phyloP scores from a whole-genome alignment of 768 basidiomycete genomes.

The Boletus sp. region DNA sequence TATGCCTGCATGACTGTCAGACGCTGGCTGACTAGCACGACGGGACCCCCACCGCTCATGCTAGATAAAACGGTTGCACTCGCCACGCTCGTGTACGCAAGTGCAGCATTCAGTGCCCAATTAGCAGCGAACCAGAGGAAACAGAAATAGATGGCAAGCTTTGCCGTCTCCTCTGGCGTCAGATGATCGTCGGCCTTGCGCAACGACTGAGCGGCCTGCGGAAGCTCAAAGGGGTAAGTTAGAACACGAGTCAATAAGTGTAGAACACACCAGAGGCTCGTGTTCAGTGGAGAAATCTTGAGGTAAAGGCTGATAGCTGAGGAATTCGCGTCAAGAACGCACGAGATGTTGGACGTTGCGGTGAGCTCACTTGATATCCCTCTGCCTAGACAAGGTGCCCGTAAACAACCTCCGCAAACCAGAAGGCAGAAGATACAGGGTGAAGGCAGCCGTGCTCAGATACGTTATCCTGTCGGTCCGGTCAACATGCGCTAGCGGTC shows the following conservation, averaged over 20 bases:
- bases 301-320: slow-evolving; percentile 27
- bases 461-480: slow-evolving; percentile 72
- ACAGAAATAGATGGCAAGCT: slow-evolving; percentile 78
- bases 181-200: slow-evolving; percentile 39
- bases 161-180: slow-evolving; percentile 67
- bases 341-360: background rate
- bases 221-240: background rate
- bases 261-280: slow-evolving; percentile 20
- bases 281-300: slow-evolving; percentile 13
- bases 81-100: slow-evolving; percentile 90
- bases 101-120: slow-evolving; percentile 81
- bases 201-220: slow-evolving; percentile 9
- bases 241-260: background rate
- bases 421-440: slow-evolving; percentile 73
- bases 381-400: background rate
- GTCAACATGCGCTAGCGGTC: slow-evolving; percentile 3
- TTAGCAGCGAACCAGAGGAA: slow-evolving; percentile 94
- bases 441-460: slow-evolving; percentile 87
- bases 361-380: slow-evolving; percentile 10
- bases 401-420: slow-evolving; percentile 35
- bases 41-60: slow-evolving; percentile 69
- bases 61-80: slow-evolving; percentile 88
- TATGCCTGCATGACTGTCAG: slow-evolving; percentile 58
- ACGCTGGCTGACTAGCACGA: background rate
- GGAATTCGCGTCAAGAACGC: background rate